Evolutionary conservation across 1,284 basidiomycete genomes (phyloP).

Genomic region (Cerrena zonata): DNA sequence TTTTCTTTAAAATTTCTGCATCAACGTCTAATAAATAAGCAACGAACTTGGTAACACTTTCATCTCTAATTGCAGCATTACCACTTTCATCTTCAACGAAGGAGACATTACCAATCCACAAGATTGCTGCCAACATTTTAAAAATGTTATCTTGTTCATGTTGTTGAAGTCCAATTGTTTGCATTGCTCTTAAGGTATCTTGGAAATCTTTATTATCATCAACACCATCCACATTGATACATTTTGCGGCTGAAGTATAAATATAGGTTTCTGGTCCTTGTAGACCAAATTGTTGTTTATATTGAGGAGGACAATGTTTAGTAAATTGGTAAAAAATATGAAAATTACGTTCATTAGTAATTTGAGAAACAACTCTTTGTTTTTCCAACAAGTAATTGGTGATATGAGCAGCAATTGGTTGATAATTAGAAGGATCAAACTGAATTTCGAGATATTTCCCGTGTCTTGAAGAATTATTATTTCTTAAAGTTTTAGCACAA

Average conservation of each 20-base stretch:
- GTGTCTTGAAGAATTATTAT: slow-evolving; percentile 98
- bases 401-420: slow-evolving; percentile 95
- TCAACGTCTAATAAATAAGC: slow-evolving; percentile 93
- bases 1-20: slow-evolving; percentile 74
- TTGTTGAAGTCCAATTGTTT: slow-evolving; percentile 78
- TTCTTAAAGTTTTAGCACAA: slow-evolving; percentile 96
- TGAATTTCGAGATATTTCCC: slow-evolving; percentile 99
- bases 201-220: slow-evolving; percentile 3
- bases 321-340: slow-evolving; percentile 99
- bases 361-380: slow-evolving; percentile 93
- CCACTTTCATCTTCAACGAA: slow-evolving; percentile 88
- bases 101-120: slow-evolving; percentile 96
- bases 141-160: slow-evolving; percentile 92
- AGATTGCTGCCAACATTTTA: slow-evolving; percentile 84
- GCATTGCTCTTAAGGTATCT: slow-evolving; percentile 83
- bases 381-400: slow-evolving; percentile 99
- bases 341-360: slow-evolving; percentile 94
- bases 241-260: slow-evolving; percentile 85
- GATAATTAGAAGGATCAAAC: slow-evolving; percentile 89
- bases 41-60: slow-evolving; percentile 90
- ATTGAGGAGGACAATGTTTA: slow-evolving; percentile 39
- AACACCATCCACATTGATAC: slow-evolving; percentile 19
- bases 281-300: slow-evolving; percentile 76
- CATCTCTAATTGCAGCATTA: slow-evolving; percentile 78
- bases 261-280: slow-evolving; percentile 95